Evolutionary conservation across 140 eudicot species (phyloP), one percentile per base, ranked within the genome.

Genomic region (Stevia rebaudiana): DNA sequence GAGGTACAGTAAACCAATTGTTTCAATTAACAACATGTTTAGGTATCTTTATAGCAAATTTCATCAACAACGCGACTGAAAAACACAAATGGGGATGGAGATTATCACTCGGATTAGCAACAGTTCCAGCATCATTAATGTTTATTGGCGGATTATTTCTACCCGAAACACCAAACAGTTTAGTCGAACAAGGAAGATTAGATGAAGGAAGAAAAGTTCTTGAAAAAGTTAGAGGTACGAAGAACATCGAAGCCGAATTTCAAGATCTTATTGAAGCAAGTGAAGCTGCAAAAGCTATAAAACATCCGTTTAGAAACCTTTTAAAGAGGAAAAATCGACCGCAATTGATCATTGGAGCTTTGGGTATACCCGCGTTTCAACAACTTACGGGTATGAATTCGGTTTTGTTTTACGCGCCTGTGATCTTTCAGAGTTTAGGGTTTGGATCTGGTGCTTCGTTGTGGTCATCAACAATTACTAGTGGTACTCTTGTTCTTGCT

Each of bases 11-110:
- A 2, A 92, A 88, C 77, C 98, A 92, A 39, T 72, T 92, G 57
- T 92, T 92, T 67, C 98, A 92, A 37, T 77, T 92, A 33, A 87
- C 98, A 16, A 92, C 98, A 17, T 87, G 96, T 69, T 39, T 88
- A 12, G 98, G 98, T 2, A 79, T 92, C 47, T 75, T 88, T 6
- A 42, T 92, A 43, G 98, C 98, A 8, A 88, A 88, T 74, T 92
- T 92, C 22, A 69, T 92, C 19, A 92, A 92, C 69, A 87, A 87
- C 67, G 98, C 92, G n/a, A 72, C 82, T 3, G 87, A 84, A 51
- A 76, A 74, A 43, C 96, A 92, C 69, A 77, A 89, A 3, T 89
- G 96, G 96, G 98, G 98, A n/a, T 91, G 98, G 98, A 73, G 98
- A 17, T 73, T 91, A 57, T 88, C 96, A 11, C 92, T 91, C 13